Conservation (phyloP, 2,329 filamentous ascomycete genomes). For the Capronia coronata region DNA sequence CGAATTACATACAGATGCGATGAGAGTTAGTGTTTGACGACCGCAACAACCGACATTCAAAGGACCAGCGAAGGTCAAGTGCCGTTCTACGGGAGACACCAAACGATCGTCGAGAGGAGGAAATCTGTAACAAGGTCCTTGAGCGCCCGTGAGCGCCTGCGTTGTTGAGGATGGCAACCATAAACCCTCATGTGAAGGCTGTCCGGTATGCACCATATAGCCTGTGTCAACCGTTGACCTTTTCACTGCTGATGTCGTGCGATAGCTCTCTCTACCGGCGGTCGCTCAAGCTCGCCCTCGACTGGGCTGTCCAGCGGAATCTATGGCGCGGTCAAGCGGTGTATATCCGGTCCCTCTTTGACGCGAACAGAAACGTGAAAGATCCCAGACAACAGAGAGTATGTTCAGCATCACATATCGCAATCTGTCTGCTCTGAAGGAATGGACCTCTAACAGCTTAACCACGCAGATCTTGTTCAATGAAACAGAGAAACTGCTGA, state of each 20-base stretch:
- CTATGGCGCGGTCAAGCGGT: slow-evolving; percentile 93
- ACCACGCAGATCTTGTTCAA: slow-evolving; percentile 64
- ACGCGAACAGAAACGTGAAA: slow-evolving; percentile 78
- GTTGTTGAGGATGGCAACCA: slow-evolving; percentile 33
- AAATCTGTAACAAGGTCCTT: slow-evolving; percentile 1
- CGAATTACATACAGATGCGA: slow-evolving; percentile 23
- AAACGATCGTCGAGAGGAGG: neutral
- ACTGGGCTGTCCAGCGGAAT: slow-evolving; percentile 90
- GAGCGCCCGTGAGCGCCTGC: slow-evolving; percentile 9
- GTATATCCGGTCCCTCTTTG: slow-evolving; percentile 90
- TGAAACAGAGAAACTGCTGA: slow-evolving; percentile 80
- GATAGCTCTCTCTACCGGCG: slow-evolving; percentile 73
- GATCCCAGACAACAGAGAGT: slow-evolving; percentile 84
- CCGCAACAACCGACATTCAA: neutral
- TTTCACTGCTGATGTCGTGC: slow-evolving; percentile 29
- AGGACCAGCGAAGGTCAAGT: neutral
- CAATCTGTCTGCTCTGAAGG: neutral
- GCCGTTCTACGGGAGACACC: slow-evolving; percentile 4
- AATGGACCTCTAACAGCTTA: slow-evolving; percentile 19
- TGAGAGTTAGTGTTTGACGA: neutral
- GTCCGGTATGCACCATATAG: slow-evolving; percentile 34
- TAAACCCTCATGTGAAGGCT: slow-evolving; percentile 30
- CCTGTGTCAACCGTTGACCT: slow-evolving; percentile 7
- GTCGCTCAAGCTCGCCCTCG: slow-evolving; percentile 83
- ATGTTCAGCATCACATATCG: slow-evolving; percentile 31